Conservation (phyloP, 2,329 filamentous ascomycete species). For the Conoideocrella luteorostrata region DNA sequence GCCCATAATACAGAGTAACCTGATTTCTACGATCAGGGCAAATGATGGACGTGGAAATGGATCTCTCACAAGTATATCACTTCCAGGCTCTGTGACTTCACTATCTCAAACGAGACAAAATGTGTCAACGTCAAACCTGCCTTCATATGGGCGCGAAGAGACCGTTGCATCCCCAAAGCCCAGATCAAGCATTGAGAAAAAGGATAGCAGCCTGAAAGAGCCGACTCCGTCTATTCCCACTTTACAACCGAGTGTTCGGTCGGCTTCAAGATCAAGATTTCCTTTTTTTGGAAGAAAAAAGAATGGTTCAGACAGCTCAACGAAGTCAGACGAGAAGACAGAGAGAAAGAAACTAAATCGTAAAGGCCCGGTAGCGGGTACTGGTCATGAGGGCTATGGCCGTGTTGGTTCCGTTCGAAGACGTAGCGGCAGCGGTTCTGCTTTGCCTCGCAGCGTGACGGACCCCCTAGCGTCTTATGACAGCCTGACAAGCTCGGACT, state of each 20-base stretch:
- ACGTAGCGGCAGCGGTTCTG: slow-evolving; percentile 55
- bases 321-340: slow-evolving; percentile 44
- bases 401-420: slow-evolving; percentile 55
- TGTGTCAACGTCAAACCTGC: slow-evolving; percentile 26
- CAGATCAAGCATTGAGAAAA: slow-evolving; percentile 13
- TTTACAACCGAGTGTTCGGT: slow-evolving; percentile 48
- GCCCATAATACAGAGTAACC: slow-evolving; percentile 57
- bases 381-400: slow-evolving; percentile 83
- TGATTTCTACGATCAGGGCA: slow-evolving; percentile 24
- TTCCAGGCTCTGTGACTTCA: slow-evolving; percentile 27
- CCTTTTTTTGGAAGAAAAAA: slow-evolving; percentile 73
- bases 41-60: slow-evolving; percentile 40
- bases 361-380: slow-evolving; percentile 85
- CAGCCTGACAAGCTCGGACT: slow-evolving; percentile 43
- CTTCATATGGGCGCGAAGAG: slow-evolving; percentile 14
- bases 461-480: slow-evolving; percentile 45
- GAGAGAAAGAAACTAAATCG: slow-evolving; percentile 31
- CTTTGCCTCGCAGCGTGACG: slow-evolving; percentile 36
- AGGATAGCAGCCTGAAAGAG: slow-evolving; percentile 16
- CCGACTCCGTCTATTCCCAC: slow-evolving; percentile 27
- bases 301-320: slow-evolving; percentile 43
- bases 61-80: slow-evolving; percentile 22
- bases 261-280: slow-evolving; percentile 59
- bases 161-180: slow-evolving; percentile 7
- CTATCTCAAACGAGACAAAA: slow-evolving; percentile 22